Base-by-base conservation (phyloP, 2,329 filamentous ascomycete genomes). In the Cladophialophora exuberans region DNA sequence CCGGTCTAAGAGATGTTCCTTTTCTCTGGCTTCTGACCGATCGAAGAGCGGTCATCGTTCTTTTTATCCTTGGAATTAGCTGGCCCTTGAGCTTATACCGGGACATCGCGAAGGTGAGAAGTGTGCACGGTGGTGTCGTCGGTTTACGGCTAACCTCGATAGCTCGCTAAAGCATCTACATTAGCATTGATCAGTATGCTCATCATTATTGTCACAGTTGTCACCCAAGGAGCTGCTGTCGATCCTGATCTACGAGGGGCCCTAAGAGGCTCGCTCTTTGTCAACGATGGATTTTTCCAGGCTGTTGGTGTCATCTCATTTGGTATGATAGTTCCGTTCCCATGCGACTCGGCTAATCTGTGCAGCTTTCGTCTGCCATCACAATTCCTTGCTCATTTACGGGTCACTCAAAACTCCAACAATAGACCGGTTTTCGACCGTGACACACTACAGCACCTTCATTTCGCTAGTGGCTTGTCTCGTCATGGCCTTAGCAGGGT, bases 301-400 rank as follows among this genome's bases (percentile, higher is more conserved):
- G 93, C 94, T 18, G 91, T 99, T 66, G 94, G 94, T 26, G 93
- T 99, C 15, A 99, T 99, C 65, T 97, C 94, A 3, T 99, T 99
- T 71, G 92, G 89, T 94, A 79, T 42, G 82, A n/a, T n/a, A n/a
- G 42, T 17, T 17, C 43, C 20, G 53, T 36, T 17, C 41, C 36
- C 20, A 46, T 28, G 25, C 17, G n/a, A 17, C 36, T 22, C 39
- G 43, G 26, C 10, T 53, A 26, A 51, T 43, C 15, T 25, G 6
- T 26, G 20, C 59, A 82, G 83, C 85, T 26, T 87, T 88, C 65
- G 85, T 88, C 56, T 88, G 85, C 69, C 85, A 99, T 70, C 94
- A 99, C 77, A 99, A 99, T 76, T 96, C 90, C 47, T 86, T 99
- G 57, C 81, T 99, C 52, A 99, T 99, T 69, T 99, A 99, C 74